phyloP scores from a whole-genome alignment of 1,284 basidiomycete species.

The Takashimella tepidaria region DNA sequence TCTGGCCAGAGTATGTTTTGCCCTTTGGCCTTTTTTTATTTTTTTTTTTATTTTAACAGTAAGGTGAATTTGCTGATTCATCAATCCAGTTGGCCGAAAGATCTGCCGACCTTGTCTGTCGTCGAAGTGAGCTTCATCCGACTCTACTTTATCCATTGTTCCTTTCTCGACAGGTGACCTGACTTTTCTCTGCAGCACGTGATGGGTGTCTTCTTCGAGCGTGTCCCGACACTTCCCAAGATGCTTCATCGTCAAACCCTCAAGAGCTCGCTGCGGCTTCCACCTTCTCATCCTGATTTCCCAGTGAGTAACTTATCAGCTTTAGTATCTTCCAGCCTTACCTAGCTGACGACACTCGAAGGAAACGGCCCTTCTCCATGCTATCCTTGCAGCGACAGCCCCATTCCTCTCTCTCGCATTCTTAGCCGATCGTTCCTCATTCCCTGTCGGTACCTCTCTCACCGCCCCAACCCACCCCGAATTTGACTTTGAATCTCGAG shows the following conservation, averaged over 20 bases:
- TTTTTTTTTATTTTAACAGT: too few species aligned
- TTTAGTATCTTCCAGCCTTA: too few species aligned
- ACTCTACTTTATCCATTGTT: too few species aligned
- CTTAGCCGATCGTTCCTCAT: conserved; percentile 29
- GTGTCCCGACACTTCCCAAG: conserved; percentile 30
- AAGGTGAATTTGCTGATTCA: background rate
- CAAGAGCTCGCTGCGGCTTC: conserved; percentile 23
- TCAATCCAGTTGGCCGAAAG: conserved; percentile 32
- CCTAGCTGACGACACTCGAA: too few species aligned
- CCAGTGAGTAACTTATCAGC: conserved; percentile 33
- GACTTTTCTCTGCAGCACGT: conserved; percentile 30
- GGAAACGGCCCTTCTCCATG: conserved; percentile 26
- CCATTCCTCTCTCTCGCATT: conserved; percentile 26
- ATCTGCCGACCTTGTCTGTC: conserved; percentile 30
- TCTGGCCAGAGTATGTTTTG: conserved; percentile 34
- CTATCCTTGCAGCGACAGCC: conserved; percentile 34
- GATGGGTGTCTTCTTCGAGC: conserved; percentile 37
- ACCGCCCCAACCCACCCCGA: conserved; percentile 29
- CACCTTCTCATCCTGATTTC: conserved; percentile 31
- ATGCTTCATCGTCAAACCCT: conserved; percentile 35
- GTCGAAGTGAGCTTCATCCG: conserved; percentile 27
- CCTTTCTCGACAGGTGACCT: background rate
- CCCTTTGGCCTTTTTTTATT: too few species aligned
- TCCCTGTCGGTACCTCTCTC: conserved; percentile 30
- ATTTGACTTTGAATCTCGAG: conserved; percentile 16